phyloP scores from a whole-genome alignment of 2,329 filamentous ascomycete genomes.

The Emergomyces orientalis region DNA sequence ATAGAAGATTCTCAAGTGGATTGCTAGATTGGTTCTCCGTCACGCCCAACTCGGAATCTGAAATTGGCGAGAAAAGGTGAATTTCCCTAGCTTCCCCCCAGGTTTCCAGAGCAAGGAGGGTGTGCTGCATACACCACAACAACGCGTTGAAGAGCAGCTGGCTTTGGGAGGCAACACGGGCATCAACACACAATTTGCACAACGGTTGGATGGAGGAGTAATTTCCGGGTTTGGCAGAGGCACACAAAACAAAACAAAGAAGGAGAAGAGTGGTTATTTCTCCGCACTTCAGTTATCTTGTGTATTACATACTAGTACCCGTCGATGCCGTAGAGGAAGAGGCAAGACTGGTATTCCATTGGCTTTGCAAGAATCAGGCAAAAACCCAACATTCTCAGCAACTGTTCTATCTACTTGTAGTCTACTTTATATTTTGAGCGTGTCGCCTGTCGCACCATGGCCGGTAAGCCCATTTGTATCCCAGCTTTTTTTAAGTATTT shows the following conservation, averaged over 20 bases:
- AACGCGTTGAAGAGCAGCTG: neutral
- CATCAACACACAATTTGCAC: neutral
- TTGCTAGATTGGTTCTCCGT: neutral
- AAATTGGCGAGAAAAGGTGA: neutral
- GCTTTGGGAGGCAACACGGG: neutral
- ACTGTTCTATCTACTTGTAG: constrained; percentile 26
- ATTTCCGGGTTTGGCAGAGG: constrained; percentile 22
- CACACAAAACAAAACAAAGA: constrained; percentile 12
- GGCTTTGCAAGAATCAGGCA: constrained; percentile 11
- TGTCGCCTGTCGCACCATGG: constrained; percentile 39
- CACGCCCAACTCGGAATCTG: neutral
- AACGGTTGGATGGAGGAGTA: constrained; percentile 20
- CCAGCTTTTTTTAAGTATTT: constrained; percentile 10
- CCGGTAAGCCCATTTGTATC: constrained; percentile 49
- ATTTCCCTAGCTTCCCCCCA: neutral
- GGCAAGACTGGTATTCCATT: constrained; percentile 9
- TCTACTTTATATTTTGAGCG: constrained; percentile 24
- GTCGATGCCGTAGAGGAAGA: constrained; percentile 34
- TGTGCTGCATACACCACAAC: neutral
- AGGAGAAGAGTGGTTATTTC: constrained; percentile 19
- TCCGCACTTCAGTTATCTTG: constrained; percentile 25
- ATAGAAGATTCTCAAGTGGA: neutral
- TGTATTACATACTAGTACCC: constrained; percentile 30
- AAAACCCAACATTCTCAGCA: constrained; percentile 10
- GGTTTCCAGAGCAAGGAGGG: neutral